Conservation (phyloP, 768 basidiomycete species). For the Pisolithus tinctorius region DNA sequence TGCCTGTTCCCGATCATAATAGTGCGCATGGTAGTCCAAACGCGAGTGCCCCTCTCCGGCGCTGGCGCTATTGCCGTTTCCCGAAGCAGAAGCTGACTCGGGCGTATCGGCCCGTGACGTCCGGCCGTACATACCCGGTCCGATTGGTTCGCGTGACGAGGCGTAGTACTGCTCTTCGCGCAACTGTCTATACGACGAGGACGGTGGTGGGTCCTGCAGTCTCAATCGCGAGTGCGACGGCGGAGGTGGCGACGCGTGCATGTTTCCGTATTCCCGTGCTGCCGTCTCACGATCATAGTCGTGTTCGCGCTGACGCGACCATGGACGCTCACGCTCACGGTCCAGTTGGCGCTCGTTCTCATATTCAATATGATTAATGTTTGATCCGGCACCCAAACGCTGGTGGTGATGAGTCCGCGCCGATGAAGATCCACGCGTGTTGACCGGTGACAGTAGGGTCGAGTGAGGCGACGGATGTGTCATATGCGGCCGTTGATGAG, state of each 20-base stretch:
- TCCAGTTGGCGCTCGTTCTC: constrained; percentile 41
- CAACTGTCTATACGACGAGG: constrained; percentile 18
- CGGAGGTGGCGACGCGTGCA: constrained; percentile 38
- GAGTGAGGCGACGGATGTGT: constrained; percentile 28
- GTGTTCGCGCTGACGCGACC: constrained; percentile 35
- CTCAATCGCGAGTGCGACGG: constrained; percentile 30
- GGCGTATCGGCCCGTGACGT: constrained; percentile 54
- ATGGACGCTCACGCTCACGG: constrained; percentile 33
- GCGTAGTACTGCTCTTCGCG: constrained; percentile 24
- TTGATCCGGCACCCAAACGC: constrained; percentile 56
- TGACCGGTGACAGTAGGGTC: constrained; percentile 29
- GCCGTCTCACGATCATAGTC: constrained; percentile 32
- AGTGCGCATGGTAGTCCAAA: constrained; percentile 44
- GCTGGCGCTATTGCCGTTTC: constrained; percentile 20
- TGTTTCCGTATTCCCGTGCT: constrained; percentile 23
- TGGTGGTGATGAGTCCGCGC: constrained; percentile 57
- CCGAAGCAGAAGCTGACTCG: constrained; percentile 46
- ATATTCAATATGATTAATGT: constrained; percentile 37
- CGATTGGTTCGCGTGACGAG: constrained; percentile 22
- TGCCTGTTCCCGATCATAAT: constrained; percentile 44
- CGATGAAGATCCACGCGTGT: constrained; percentile 25
- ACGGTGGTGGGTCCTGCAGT: constrained; percentile 23
- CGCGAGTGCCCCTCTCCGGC: constrained; percentile 42
- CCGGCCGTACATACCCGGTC: constrained; percentile 24
- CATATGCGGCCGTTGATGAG: constrained; percentile 26